Evolutionary conservation across 2,329 filamentous ascomycete species (phyloP).

Genomic region (Microdochium nivale): DNA sequence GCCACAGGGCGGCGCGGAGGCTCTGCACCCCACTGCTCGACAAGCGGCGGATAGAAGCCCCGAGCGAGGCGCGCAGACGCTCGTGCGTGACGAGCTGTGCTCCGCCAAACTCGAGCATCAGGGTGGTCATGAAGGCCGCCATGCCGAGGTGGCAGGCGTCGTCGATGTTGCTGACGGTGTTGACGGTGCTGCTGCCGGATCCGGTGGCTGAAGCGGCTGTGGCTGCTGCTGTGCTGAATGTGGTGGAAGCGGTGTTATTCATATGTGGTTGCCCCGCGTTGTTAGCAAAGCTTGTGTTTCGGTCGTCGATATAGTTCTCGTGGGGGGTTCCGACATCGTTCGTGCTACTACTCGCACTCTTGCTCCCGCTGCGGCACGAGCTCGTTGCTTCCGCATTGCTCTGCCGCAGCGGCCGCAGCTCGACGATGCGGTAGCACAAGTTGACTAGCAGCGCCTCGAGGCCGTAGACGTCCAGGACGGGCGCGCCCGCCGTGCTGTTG

Average conservation of each 20-base stretch:
- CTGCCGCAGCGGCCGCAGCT: neutral
- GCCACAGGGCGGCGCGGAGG: neutral
- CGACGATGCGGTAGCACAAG: neutral
- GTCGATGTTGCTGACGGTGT: neutral
- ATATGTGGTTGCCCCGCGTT: neutral
- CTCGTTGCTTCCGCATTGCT: neutral
- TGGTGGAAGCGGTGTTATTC: neutral
- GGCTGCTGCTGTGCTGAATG: neutral
- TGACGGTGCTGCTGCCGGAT: neutral
- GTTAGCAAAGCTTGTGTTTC: neutral
- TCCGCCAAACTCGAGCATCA: neutral
- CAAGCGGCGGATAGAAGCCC: neutral
- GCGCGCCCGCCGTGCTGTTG: neutral
- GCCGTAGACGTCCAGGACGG: neutral
- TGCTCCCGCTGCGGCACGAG: neutral
- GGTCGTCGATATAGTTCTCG: no score
- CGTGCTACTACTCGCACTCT: neutral
- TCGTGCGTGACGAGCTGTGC: neutral
- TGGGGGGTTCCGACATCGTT: no score
- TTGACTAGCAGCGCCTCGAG: neutral
- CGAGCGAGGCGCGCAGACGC: neutral
- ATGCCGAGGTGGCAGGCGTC: neutral
- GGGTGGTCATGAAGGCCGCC: neutral
- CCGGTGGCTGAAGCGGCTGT: neutral
- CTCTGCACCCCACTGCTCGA: neutral